Evolutionary conservation across 2,329 filamentous ascomycete species (phyloP), one percentile per base, ranked within the genome.

Genomic region (Myriosclerotinia duriaeana): DNA sequence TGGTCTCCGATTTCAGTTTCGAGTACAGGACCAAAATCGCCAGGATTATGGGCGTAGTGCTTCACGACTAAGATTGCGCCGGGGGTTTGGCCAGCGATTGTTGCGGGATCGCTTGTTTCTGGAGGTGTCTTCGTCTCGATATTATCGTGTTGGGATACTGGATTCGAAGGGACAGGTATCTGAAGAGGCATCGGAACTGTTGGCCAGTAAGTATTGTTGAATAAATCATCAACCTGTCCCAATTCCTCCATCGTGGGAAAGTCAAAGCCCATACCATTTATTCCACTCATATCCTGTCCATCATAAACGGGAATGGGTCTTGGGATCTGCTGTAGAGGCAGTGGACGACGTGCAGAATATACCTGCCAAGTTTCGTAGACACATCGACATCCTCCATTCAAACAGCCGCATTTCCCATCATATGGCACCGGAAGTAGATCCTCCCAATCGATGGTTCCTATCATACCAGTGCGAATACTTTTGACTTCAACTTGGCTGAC

Each of bases 311-410:
- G 44, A 30, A 48, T 22, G 26, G 20, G 17, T 22, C 38, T 55
- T 40, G 20, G 22, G 17, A 11, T 59, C 34, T 42, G 36, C 17
- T 9, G n/a, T 44, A 14, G 17, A 22, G 44, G 17, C 8, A 22
- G 36, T 11, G 58, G 22, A 46, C 17, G 53, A 8, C 64, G 64
- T 15, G 30, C 22, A n/a, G 30, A 48, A 44, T 44, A 66, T 11
- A 15, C 52, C 38, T 66, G 48, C 26, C 44, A 48, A 9, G 50
- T 61, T 20, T 66, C 64, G 20, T 66, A 66, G 26, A 66, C 12
- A 40, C 56, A 66, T 55, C 56, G 64, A 42, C 64, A 65, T 40
- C 7, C 36, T 5, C 26, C 54, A 30, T 5, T 9, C 6, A 22
- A 17, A 42, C 64, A 65, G 3, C n/a, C 22, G 36, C 64, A 65